A percentile compares a stretch with the other conserved stretches of the same genome.
Evolutionary conservation across 371 early-diverging fungal genomes (phyloP).

Genomic region (Entomophthora muscae): DNA sequence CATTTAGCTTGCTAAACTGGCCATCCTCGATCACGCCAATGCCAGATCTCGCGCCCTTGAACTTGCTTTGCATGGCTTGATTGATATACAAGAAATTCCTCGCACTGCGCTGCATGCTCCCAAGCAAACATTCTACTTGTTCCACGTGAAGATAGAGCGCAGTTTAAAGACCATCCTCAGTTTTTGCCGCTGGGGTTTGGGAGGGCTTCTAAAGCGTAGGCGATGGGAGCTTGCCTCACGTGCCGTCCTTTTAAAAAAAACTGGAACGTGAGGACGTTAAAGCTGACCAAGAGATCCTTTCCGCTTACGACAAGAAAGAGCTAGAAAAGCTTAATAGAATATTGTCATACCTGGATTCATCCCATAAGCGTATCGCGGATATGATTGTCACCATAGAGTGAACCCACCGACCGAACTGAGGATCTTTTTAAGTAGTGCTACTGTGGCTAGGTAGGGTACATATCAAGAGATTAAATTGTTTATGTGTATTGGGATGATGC

Average conservation of each 20-base stretch:
- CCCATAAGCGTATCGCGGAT: constrained; percentile 10
- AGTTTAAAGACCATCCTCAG: constrained; percentile 37
- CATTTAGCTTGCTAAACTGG: constrained; percentile 39
- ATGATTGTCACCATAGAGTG: neutral
- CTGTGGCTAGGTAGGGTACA: too few species aligned
- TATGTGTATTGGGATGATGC: too few species aligned
- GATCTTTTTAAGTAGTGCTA: too few species aligned
- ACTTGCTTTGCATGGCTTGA: constrained; percentile 42
- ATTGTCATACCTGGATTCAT: constrained; percentile 31
- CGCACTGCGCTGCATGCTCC: constrained; percentile 73
- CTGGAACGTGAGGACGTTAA: constrained; percentile 53
- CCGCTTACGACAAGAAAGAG: constrained; percentile 33
- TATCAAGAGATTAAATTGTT: too few species aligned
- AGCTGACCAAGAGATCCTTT: constrained; percentile 32
- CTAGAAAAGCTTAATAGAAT: constrained; percentile 26
- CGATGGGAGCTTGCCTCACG: constrained; percentile 34
- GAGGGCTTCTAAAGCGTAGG: constrained; percentile 47
- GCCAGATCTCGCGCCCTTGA: constrained; percentile 16
- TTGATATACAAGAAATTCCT: constrained; percentile 76
- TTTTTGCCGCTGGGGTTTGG: constrained; percentile 39
- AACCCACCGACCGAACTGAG: too few species aligned
- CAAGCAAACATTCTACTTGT: constrained; percentile 64
- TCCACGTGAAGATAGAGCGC: constrained; percentile 47
- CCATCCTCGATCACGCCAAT: constrained; percentile 49
- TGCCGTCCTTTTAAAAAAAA: constrained; percentile 44